Percentiles rank a stretch among this genome's conserved stretches.
Conservation (phyloP, 1,284 basidiomycete species). For the Schizopora paradoxa region DNA sequence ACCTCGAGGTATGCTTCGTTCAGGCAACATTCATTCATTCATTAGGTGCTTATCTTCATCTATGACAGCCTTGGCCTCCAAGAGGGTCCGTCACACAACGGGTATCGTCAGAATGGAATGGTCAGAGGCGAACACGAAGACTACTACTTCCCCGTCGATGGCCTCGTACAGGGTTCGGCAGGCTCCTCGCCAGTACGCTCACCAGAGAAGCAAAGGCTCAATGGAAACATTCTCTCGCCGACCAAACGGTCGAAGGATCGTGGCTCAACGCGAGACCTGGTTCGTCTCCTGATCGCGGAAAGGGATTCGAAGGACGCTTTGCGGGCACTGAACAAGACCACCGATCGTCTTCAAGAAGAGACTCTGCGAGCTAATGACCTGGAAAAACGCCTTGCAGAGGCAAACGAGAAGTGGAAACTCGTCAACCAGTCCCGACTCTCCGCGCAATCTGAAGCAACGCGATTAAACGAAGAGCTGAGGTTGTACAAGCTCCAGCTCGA, state of each 20-base stretch:
- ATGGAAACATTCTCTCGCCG: too few species aligned
- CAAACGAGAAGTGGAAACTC: constrained; percentile 35
- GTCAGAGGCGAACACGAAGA: too few species aligned
- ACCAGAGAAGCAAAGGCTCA: too few species aligned
- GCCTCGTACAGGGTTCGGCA: too few species aligned
- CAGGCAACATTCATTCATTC: too few species aligned
- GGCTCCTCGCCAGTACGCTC: too few species aligned
- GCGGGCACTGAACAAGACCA: constrained; percentile 32
- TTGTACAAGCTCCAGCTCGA: constrained; percentile 44
- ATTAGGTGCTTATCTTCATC: too few species aligned
- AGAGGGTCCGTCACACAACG: too few species aligned
- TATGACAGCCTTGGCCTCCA: too few species aligned
- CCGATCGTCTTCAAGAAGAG: constrained; percentile 39
- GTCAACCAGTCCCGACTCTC: constrained; percentile 37
- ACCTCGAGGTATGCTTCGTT: too few species aligned
- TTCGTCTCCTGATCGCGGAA: constrained; percentile 33
- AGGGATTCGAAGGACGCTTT: constrained; percentile 35
- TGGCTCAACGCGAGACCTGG: constrained; percentile 29
- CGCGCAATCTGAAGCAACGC: constrained; percentile 36
- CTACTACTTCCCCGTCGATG: too few species aligned
- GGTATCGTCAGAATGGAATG: too few species aligned
- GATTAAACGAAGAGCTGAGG: constrained; percentile 38
- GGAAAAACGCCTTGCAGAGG: constrained; percentile 41
- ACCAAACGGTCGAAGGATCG: constrained; percentile 5
- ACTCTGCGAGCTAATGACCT: constrained; percentile 40